Base-by-base conservation (phyloP, 2,329 filamentous ascomycete species). In the Diaporthe velutina region DNA sequence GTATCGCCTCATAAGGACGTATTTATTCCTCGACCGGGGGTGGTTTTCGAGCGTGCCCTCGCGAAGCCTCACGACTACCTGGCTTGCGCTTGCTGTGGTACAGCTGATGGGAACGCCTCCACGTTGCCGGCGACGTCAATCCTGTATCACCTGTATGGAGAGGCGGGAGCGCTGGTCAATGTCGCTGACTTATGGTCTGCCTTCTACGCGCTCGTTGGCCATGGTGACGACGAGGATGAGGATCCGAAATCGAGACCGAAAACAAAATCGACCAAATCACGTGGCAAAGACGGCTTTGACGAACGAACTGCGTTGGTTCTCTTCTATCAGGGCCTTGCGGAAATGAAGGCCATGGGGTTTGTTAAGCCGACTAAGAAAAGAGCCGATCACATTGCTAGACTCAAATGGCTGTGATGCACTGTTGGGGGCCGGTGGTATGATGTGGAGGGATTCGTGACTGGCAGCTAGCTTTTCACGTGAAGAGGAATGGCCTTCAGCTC, bases 301-400 rank as follows among this genome's bases (percentile, higher is more conserved):
- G 90, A 92, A 81, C 86, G 90, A 77, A 88, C 87, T 61, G 89
- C 88, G 10, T 87, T 95, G 84, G 91, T 95, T 55, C 85, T 94
- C 74, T 99, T 98, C 84, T 98, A 98, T 83, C 90, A 92, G 76
- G 94, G 91, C 7, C 83, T 98, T 76, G 95, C 96, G 0, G 97
- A 99, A 83, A 84, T 99, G 82, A 93, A 93, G 82, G 90, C 93
- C 71, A 87, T 99, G 80, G 97, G 97, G 10, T 93, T 98, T 84
- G 89, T 98, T 76, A 98, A 97, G 86, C 89, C 90, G 76, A 98
- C 93, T 80, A 94, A 93, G 84, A 98, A 96, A 87, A 98, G 98
- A 87, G 91, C 92, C 33, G 97, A 98, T 82, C 96, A 98, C 84
- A 86, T 98, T 78, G 93, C 95, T 52, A 98, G 98, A 86, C 88